phyloP scores from a whole-genome alignment of 345 rosid genomes.

The Camelina laxa region DNA sequence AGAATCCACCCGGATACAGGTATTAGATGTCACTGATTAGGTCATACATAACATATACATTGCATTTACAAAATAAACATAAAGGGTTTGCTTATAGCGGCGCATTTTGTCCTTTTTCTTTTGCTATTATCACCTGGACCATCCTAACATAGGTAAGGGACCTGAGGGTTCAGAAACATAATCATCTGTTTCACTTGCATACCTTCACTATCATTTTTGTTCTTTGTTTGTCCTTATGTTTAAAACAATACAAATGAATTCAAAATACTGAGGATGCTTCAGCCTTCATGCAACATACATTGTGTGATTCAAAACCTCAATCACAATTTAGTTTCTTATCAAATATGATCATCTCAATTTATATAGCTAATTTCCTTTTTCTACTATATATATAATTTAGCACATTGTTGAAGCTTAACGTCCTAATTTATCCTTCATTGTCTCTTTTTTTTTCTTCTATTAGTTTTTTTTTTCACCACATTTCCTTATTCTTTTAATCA shows the following conservation, averaged over 20 bases:
- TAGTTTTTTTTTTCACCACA: neutral
- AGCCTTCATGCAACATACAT: neutral
- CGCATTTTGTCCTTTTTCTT: slow-evolving; percentile 22
- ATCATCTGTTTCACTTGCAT: neutral
- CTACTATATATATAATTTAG: too few relatives aligned
- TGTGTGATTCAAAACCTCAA: neutral
- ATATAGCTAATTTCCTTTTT: neutral
- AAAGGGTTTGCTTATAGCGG: slow-evolving; percentile 23
- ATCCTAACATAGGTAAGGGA: slow-evolving; percentile 1
- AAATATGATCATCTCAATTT: neutral
- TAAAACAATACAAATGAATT: neutral
- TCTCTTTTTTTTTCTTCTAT: neutral
- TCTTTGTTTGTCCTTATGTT: neutral
- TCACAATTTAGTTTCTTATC: neutral
- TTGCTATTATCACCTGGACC: slow-evolving; percentile 14
- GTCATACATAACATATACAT: slow-evolving; percentile 22
- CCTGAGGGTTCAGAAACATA: neutral
- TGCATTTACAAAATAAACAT: slow-evolving; percentile 11
- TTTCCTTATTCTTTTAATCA: neutral
- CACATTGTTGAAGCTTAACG: neutral
- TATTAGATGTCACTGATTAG: slow-evolving; percentile 38
- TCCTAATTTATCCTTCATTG: neutral
- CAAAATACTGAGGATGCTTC: neutral
- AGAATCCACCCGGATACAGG: slow-evolving; percentile 63
- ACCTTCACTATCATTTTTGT: neutral